phyloP scores from a whole-genome alignment of 352 stramenopile species.

The Phytophthora megakarya region DNA sequence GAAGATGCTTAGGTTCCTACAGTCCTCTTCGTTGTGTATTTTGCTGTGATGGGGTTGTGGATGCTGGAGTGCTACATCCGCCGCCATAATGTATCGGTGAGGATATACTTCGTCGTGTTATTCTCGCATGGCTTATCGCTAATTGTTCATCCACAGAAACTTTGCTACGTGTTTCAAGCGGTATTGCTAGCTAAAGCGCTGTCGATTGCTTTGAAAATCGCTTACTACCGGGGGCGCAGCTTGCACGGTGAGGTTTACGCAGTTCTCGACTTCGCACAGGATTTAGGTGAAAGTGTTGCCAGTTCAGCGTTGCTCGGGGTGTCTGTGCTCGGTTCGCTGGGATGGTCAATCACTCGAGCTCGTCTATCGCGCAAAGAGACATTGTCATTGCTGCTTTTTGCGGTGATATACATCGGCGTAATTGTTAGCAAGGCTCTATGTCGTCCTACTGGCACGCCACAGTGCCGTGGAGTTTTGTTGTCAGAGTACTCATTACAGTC shows the following conservation, averaged over 20 bases:
- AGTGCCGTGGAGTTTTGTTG: constrained; percentile 68
- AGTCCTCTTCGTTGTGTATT: constrained; percentile 57
- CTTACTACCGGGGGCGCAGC: constrained; percentile 57
- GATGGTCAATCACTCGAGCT: constrained; percentile 66
- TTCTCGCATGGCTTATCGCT: background rate
- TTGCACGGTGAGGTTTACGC: constrained; percentile 31
- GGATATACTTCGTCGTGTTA: background rate
- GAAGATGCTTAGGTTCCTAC: no score
- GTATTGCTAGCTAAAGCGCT: constrained; percentile 55
- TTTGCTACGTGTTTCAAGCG: constrained; percentile 59
- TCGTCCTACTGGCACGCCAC: constrained; percentile 35
- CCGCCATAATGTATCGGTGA: constrained; percentile 49
- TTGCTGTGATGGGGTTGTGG: constrained; percentile 48
- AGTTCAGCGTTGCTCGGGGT: constrained; percentile 49
- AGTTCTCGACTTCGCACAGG: constrained; percentile 38
- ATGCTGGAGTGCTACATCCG: constrained; percentile 50
- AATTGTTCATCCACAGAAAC: constrained; percentile 38
- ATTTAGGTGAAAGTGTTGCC: constrained; percentile 44
- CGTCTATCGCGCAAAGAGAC: constrained; percentile 46
- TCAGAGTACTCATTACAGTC: constrained; percentile 71
- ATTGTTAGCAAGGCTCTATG: constrained; percentile 55
- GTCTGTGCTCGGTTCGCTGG: constrained; percentile 57
- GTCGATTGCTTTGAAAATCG: constrained; percentile 56
- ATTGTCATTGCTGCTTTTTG: constrained; percentile 42
- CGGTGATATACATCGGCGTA: constrained; percentile 46